Percentiles rank a stretch among this genome's conserved stretches.
These are phyloP conservation scores for Cyclostephanos tholiformis DNA, from an alignment of 108 stramenopile species.

Conservation along the genomic window DNA sequence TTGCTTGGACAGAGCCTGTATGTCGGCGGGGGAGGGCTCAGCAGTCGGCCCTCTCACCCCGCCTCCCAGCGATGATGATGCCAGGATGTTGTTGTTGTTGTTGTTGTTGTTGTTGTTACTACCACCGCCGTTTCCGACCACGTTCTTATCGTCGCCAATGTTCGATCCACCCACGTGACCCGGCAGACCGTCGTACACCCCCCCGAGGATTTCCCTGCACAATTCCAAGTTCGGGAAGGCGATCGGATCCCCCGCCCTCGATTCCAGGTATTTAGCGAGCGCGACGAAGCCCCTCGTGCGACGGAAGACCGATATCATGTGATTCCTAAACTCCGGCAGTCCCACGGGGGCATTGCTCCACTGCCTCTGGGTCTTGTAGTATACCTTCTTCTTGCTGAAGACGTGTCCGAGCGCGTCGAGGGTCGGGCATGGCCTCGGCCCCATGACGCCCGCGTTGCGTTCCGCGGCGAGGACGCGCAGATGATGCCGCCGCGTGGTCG, in stretches of 20 bases:
- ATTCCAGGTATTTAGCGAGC: constrained; percentile 57
- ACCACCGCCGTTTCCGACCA: background rate
- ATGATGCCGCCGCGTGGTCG: background rate
- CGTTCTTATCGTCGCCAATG: constrained; percentile 19
- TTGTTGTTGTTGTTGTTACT: constrained; percentile 25
- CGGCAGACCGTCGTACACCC: constrained; percentile 19
- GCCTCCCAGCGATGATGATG: background rate
- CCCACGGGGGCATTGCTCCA: constrained; percentile 55
- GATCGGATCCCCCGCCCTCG: constrained; percentile 34
- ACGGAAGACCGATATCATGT: constrained; percentile 68
- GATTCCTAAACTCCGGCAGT: constrained; percentile 64
- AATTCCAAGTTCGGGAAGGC: constrained; percentile 51
- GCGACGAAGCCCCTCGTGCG: constrained; percentile 52
- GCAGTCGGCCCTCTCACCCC: background rate
- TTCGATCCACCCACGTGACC: constrained; percentile 5
- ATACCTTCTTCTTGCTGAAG: constrained; percentile 75
- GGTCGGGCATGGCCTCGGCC: constrained; percentile 17
- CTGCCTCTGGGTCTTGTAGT: constrained; percentile 72
- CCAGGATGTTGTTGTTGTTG: constrained; percentile 31
- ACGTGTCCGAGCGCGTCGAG: constrained; percentile 60
- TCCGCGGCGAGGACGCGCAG: background rate
- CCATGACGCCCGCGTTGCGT: background rate
- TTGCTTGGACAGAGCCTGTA: constrained; percentile 31
- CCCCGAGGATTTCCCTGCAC: constrained; percentile 25
- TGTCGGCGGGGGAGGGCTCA: constrained; percentile 9